These are phyloP conservation scores for Microsporum audouinii DNA, from an alignment of 2,329 filamentous ascomycete species.

Conservation along the genomic window DNA sequence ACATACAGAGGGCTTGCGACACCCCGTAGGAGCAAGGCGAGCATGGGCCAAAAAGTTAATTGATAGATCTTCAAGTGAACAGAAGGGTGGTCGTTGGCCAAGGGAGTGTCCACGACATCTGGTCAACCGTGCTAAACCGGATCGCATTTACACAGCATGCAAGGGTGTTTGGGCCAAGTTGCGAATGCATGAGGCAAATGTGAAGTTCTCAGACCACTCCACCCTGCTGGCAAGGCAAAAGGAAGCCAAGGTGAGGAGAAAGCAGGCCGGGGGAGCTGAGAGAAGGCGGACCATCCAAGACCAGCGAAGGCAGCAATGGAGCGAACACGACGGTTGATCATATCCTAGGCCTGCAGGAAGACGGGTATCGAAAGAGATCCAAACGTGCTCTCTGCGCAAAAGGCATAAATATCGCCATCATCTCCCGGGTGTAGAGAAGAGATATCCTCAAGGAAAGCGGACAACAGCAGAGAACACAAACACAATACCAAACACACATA, in stretches of 20 bases:
- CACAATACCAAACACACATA: background rate
- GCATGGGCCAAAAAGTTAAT: slow-evolving; percentile 6
- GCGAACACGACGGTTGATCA: background rate
- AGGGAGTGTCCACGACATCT: slow-evolving; percentile 28
- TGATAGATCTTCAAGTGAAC: slow-evolving; percentile 12
- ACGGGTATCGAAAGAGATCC: slow-evolving; percentile 16
- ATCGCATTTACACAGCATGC: slow-evolving; percentile 10
- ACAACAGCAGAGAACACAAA: background rate
- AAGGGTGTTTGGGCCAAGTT: slow-evolving; percentile 4
- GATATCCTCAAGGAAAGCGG: background rate
- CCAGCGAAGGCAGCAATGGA: background rate
- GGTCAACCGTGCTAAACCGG: slow-evolving; percentile 14
- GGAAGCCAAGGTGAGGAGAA: slow-evolving; percentile 2
- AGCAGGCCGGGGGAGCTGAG: background rate
- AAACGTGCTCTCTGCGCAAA: slow-evolving; percentile 5
- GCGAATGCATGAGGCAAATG: background rate
- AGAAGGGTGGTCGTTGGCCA: slow-evolving; percentile 18
- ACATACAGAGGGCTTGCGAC: slow-evolving; percentile 3
- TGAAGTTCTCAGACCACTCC: background rate
- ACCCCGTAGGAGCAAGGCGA: slow-evolving; percentile 1
- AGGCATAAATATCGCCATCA: slow-evolving; percentile 33
- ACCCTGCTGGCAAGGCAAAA: background rate
- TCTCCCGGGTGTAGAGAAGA: slow-evolving; percentile 18
- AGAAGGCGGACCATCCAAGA: background rate
- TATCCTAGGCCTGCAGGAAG: slow-evolving; percentile 7